Evolutionary conservation across 805 yeast genomes (phyloP), one percentile per base, ranked within the genome.

Genomic region (Pichia rugopelliculosa): DNA sequence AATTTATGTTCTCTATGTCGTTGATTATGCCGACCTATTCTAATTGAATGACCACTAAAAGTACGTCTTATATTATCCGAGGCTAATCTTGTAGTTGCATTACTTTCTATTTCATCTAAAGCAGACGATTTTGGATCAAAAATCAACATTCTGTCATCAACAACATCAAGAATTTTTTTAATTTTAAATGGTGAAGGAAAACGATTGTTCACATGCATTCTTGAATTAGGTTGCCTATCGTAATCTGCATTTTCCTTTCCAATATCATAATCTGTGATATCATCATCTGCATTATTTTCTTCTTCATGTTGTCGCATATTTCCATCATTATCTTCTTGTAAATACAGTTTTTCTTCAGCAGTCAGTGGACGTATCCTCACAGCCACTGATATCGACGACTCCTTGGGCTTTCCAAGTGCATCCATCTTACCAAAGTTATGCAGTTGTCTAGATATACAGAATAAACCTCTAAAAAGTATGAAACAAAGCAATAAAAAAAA

Each of bases 351-450:
- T 64, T 88, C 96, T 0, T 60, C 48, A 1, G 59, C 55, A 0
- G 91, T 86, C 67, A 88, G 87, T 2, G 96, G 96, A 48, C 96
- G 70, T 8, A 88, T 89, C 39, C 96, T 69, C 1, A 88, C 90
- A 1, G 87, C 83, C 12, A 85, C 93, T 4, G 78, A 73, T 40
- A 84, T 82, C 0, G 90, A 82, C 1, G 90, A 80, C 58, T 79
- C 33, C n/a, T 27, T 27, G 33, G 33, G 33, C n/a, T 27, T 3
- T 27, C 33, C 33, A 15, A 27, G 33, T 11, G n/a, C 13, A 27
- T 27, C 33, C 33, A 27, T 27, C 7, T 27, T 13, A 13, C n/a
- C 13, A 27, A 2, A 3, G 3, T 27, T 7, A 2, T 11, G n/a
- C 5, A 13, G n/a, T 12, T 27, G 6, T 27, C 9, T 27, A 12